A percentile compares a stretch with the other conserved stretches of the same genome.
phyloP scores from a whole-genome alignment of 2,329 filamentous ascomycete species.

The Cercospora janseana region DNA sequence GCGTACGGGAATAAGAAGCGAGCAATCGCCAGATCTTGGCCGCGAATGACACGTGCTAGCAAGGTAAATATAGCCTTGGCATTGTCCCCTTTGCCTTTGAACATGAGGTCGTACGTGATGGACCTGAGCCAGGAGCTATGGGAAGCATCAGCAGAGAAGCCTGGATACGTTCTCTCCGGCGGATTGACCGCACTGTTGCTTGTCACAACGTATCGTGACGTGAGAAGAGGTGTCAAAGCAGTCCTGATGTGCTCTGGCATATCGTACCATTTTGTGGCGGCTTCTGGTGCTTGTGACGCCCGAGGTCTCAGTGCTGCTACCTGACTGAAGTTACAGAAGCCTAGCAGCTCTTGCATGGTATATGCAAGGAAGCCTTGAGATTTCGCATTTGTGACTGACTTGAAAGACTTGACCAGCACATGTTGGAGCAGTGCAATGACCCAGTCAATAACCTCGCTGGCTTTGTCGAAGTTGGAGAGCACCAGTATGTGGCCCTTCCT shows the following conservation, averaged over 20 bases:
- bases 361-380: slow-evolving; percentile 90
- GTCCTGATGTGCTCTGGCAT: slow-evolving; percentile 76
- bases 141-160: slow-evolving; percentile 66
- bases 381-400: slow-evolving; percentile 82
- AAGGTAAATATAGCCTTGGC: slow-evolving; percentile 76
- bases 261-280: slow-evolving; percentile 71
- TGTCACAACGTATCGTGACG: slow-evolving; percentile 74
- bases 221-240: slow-evolving; percentile 82
- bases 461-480: slow-evolving; percentile 77
- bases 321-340: slow-evolving; percentile 69
- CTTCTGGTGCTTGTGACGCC: slow-evolving; percentile 56
- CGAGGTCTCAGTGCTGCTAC: slow-evolving; percentile 53
- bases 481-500: slow-evolving; percentile 82
- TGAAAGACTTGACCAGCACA: slow-evolving; percentile 84
- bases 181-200: slow-evolving; percentile 33
- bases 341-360: slow-evolving; percentile 87
- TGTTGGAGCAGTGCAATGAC: slow-evolving; percentile 80
- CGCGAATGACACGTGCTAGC: slow-evolving; percentile 75
- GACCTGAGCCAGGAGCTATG: slow-evolving; percentile 80
- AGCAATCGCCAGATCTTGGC: slow-evolving; percentile 81
- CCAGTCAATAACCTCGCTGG: slow-evolving; percentile 80
- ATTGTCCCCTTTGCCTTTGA: slow-evolving; percentile 71
- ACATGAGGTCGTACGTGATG: slow-evolving; percentile 78
- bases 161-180: slow-evolving; percentile 61
- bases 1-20: slow-evolving; percentile 88